Percentiles rank a stretch among this genome's conserved stretches.
phyloP scores from a whole-genome alignment of 352 stramenopile genomes.

The Aphanomyces stellatus region DNA sequence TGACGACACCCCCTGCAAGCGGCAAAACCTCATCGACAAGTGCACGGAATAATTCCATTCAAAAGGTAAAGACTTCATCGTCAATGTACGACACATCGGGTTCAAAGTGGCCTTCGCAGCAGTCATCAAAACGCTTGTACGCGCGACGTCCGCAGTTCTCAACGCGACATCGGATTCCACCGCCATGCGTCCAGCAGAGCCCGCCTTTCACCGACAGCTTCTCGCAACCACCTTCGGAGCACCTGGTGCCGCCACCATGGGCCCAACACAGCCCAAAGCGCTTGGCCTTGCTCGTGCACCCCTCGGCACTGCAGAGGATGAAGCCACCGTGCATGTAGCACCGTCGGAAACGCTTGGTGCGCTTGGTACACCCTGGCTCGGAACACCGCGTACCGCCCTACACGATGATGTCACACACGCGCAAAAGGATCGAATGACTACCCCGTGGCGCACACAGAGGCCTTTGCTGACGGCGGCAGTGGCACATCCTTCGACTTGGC shows the following conservation, averaged over 20 bases:
- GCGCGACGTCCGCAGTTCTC: neutral
- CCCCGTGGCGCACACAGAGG: constrained; percentile 15
- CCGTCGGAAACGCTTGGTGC: constrained; percentile 8
- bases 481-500: neutral
- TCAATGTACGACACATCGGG: too few relatives aligned
- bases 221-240: neutral
- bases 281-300: constrained; percentile 18
- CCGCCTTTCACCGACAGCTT: constrained; percentile 17
- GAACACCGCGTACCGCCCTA: constrained; percentile 15
- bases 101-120: neutral
- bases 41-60: too few relatives aligned
- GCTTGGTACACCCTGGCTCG: constrained; percentile 6
- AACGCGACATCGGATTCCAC: neutral
- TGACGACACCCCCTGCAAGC: too few relatives aligned
- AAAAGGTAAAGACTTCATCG: too few relatives aligned
- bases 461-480: constrained; percentile 16
- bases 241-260: constrained; percentile 7
- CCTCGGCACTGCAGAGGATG: neutral
- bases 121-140: constrained; percentile 8
- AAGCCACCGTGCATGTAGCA: constrained; percentile 13
- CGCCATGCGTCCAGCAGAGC: constrained; percentile 16
- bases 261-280: constrained; percentile 12
- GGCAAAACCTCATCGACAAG: too few relatives aligned
- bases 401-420: neutral
- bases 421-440: neutral